Base-by-base conservation (phyloP, 345 rosid species). In the Eucalyptus curtisii region DNA sequence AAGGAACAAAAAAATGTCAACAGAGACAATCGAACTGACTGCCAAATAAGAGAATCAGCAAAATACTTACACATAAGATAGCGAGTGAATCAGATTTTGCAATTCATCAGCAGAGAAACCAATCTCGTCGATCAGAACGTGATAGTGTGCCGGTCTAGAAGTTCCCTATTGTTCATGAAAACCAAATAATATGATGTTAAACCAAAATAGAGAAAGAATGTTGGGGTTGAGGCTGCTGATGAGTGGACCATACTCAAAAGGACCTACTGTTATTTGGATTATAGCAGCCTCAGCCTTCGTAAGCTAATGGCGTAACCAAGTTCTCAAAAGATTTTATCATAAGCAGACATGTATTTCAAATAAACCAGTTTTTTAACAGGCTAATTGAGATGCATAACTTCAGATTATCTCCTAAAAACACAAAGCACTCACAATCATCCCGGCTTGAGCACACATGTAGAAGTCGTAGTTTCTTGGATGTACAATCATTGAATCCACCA, bases 81-180 rank as follows among this genome's bases (percentile, higher is more conserved):
- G 93, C 7, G 95, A 92, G 87, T 96, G 95, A 89, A 96, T 90
- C 30, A 97, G 93, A 89, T 93, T 92, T 91, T 96, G 99, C 92
- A 96, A 87, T 30, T 92, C 91, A 84, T 96, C 95, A 2, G 96
- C 94, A 49, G 94, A 88, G 93, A 97, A 96, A 90, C 99, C 98
- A 89, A 96, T 96, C 91, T 97, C 97, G 90, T 97, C 97, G 16
- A 93, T 88, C 94, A 96, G 91, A 30, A 96, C 98, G 81, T 95
- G 97, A 88, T 97, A 97, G 89, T 97, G 99, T 19, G 98, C 95
- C 3, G 99, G 99, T 94, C 98, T 93, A 89, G 99, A 96, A 86
- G 99, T 97, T 89, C 98, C 98, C 99, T 95, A 87, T 88, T 49
- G 71, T 52, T 49, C 55, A 76, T 76, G 30, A 76, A 76, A 22